Evolutionary conservation across 805 yeast species (phyloP), one percentile per base, ranked within the genome.

Genomic region (Cyberlindnera xishuangbannaensis): DNA sequence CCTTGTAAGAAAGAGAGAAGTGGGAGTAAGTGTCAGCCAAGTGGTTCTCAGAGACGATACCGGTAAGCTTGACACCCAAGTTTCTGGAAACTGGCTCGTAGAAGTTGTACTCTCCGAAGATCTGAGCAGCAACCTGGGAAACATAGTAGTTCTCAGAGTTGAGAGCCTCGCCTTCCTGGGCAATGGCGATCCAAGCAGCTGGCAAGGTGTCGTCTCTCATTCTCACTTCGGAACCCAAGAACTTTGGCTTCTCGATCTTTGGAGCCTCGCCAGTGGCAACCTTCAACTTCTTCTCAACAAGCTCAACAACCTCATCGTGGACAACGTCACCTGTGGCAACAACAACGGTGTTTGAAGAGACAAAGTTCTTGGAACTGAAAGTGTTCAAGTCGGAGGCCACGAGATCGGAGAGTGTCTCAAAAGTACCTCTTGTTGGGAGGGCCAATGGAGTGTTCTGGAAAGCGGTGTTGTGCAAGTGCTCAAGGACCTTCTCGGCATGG

Each of bases 161-260:
- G 30, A 69, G 41, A 27, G 79, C 65, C 62, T 81, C 88, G 65
- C 86, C 85, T 54, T 74, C 69, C 36, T 71, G 90, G 38, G 87
- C 86, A 51, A 83, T 69, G 35, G 87, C 62, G 51, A 82, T 71
- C 71, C 81, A 80, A 37, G 90, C 92, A 57, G 76, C 73, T 56
- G 90, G 85, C 54, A 80, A 58, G 50, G 86, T 83, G 63, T 83
- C 95, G 57, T 83, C 95, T 76, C 95, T 80, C 67, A 82, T 65
- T 73, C 88, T 78, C 46, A 82, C 79, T 58, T 83, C 94, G 29
- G 92, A 82, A 59, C 95, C 95, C 58, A 83, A 71, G 74, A 83
- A 83, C 36, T 76, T 58, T 41, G 83, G 73, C 35, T 74, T 65
- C 47, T 69, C 68, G 33, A 52, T 48, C 36, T 68, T 67, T 47